A percentile compares a stretch with the other conserved stretches of the same genome.
These are phyloP conservation scores for Moesziomyces sp. DNA, from an alignment of 1,284 basidiomycete species.

Conservation along the genomic window DNA sequence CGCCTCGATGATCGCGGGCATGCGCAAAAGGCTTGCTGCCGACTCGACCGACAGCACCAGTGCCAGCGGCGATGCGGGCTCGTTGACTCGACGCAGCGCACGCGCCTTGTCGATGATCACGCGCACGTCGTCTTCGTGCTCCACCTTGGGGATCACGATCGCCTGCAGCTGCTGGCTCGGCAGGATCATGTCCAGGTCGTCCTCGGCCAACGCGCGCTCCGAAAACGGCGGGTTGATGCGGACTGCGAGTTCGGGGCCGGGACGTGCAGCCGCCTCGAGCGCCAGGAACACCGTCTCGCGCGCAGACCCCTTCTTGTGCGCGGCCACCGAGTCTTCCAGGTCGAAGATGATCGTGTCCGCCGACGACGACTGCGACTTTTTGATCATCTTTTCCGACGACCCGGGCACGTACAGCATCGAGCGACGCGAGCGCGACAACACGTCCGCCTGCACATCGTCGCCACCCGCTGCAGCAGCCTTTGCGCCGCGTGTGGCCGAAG, in stretches of 20 bases:
- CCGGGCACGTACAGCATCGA: slow-evolving; percentile 65
- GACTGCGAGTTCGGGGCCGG: slow-evolving; percentile 56
- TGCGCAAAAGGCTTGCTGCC: slow-evolving; percentile 53
- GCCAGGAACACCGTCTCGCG: slow-evolving; percentile 58
- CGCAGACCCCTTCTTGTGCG: slow-evolving; percentile 61
- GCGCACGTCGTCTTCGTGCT: slow-evolving; percentile 51
- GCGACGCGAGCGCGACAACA: slow-evolving; percentile 30
- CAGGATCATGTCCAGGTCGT: slow-evolving; percentile 62
- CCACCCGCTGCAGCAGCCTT: not conserved
- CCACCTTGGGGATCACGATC: slow-evolving; percentile 64
- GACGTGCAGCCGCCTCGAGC: slow-evolving; percentile 44
- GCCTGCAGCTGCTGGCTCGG: slow-evolving; percentile 52
- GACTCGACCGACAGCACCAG: slow-evolving; percentile 63
- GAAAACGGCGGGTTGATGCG: slow-evolving; percentile 65
- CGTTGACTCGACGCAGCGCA: slow-evolving; percentile 12
- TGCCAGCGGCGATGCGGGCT: slow-evolving; percentile 20
- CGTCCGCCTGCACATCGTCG: not conserved
- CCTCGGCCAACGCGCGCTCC: slow-evolving; percentile 30
- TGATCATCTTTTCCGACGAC: slow-evolving; percentile 63
- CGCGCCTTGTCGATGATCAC: slow-evolving; percentile 49
- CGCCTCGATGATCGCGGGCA: slow-evolving; percentile 52
- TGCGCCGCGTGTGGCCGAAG: not conserved
- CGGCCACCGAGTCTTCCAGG: slow-evolving; percentile 63
- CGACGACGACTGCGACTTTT: slow-evolving; percentile 43
- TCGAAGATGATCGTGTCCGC: slow-evolving; percentile 65